Evolutionary conservation across 2,329 filamentous ascomycete species (phyloP).

Genomic region (Talaromyces sp.): DNA sequence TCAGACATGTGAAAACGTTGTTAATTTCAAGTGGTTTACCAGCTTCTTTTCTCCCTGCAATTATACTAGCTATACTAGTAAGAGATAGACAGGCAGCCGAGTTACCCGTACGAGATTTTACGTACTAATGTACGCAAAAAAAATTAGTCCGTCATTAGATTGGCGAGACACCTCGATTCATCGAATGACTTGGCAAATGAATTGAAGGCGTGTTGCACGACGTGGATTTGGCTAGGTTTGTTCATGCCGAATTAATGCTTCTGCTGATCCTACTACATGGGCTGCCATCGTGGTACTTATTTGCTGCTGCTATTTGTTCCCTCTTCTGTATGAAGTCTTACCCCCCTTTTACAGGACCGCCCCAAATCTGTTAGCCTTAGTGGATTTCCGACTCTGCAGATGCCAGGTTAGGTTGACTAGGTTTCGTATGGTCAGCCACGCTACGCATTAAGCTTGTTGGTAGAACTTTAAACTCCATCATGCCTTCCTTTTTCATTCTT

Average conservation of each 20-base stretch:
- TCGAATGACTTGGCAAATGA: not conserved
- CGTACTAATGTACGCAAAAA: not conserved
- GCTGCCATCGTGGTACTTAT: not conserved
- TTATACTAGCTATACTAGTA: not conserved
- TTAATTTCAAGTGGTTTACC: not conserved
- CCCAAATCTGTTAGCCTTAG: not conserved
- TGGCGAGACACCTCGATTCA: not conserved
- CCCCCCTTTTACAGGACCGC: not conserved
- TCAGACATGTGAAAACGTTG: not conserved
- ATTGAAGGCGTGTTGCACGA: not conserved
- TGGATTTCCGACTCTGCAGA: not conserved
- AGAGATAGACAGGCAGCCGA: not conserved
- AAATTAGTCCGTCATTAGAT: not conserved
- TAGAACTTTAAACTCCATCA: not conserved
- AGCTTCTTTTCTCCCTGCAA: not conserved
- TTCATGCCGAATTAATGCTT: not conserved
- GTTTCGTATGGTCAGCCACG: not conserved
- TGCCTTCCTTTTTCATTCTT: not conserved
- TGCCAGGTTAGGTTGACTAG: not conserved
- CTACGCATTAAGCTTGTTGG: not conserved
- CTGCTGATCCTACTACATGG: not conserved
- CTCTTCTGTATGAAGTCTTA: not conserved
- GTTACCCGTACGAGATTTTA: not conserved
- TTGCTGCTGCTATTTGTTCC: not conserved
- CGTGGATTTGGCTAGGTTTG: not conserved